Conservation (phyloP, 2,329 filamentous ascomycete genomes). For the Alternaria angustiovoidea region DNA sequence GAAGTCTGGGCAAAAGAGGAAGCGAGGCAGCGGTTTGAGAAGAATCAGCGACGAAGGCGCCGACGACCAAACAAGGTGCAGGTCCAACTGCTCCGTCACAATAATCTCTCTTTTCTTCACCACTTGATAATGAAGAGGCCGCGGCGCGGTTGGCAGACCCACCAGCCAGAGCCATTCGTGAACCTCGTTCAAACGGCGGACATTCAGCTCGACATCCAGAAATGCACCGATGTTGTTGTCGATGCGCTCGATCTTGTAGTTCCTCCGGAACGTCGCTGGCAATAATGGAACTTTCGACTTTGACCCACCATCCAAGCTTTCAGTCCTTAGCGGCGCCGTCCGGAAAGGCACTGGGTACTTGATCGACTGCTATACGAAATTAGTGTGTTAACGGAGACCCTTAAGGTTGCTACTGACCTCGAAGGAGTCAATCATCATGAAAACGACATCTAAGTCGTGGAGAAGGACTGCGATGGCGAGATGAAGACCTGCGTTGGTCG, state of each 20-base stretch:
- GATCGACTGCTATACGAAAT: conserved; percentile 5
- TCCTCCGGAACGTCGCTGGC: conserved; percentile 30
- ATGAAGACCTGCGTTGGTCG: not conserved
- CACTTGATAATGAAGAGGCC: conserved; percentile 30
- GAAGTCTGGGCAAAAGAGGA: conserved; percentile 27
- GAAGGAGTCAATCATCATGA: conserved; percentile 9
- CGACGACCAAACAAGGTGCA: conserved; percentile 33
- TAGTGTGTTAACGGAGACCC: not conserved
- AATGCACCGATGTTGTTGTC: conserved; percentile 21
- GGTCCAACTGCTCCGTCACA: conserved; percentile 30
- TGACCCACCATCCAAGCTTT: not conserved
- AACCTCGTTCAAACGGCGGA: conserved; percentile 26
- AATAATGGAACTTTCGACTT: conserved; percentile 12
- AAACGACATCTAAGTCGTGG: not conserved
- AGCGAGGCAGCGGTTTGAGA: conserved; percentile 34
- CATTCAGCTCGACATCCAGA: conserved; percentile 26
- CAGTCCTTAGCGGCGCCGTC: conserved; percentile 6
- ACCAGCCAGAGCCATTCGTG: conserved; percentile 32
- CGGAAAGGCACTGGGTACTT: conserved; percentile 24
- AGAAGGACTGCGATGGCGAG: not conserved
- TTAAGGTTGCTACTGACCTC: conserved; percentile 5
- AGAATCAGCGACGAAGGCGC: conserved; percentile 19
- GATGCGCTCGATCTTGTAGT: conserved; percentile 25
- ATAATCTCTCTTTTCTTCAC: conserved; percentile 33
- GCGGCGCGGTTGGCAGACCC: conserved; percentile 27